These are phyloP conservation scores for Podaxis carcinomalis DNA, from an alignment of 768 basidiomycete species.

Conservation along the genomic window DNA sequence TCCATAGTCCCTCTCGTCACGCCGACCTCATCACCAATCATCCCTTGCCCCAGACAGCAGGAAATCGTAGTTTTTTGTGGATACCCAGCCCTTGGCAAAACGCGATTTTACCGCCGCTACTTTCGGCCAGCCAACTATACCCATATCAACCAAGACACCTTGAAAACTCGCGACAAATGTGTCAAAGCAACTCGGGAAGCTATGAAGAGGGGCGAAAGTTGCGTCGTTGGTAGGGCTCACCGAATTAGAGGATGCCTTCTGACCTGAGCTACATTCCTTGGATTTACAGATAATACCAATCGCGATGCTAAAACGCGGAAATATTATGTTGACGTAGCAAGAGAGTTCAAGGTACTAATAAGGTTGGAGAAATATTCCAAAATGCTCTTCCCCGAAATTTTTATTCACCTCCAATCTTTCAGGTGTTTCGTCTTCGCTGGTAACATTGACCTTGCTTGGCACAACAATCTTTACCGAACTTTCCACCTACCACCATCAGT, in stretches of 20 bases:
- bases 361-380: conserved; percentile 39
- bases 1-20: conserved; percentile 43
- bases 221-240: conserved; percentile 67
- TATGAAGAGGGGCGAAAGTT: conserved; percentile 53
- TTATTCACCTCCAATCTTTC: not conserved
- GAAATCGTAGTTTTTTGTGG: conserved; percentile 51
- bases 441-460: conserved; percentile 80
- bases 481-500: conserved; percentile 49
- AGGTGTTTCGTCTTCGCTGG: conserved; percentile 78
- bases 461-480: conserved; percentile 90
- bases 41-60: conserved; percentile 33
- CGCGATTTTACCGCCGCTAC: conserved; percentile 68
- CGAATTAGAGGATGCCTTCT: not conserved
- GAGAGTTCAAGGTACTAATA: conserved; percentile 44
- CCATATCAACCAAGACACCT: conserved; percentile 84
- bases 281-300: conserved; percentile 82
- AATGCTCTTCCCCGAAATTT: not conserved
- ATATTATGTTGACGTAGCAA: conserved; percentile 66
- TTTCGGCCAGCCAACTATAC: conserved; percentile 67
- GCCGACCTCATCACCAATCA: conserved; percentile 45
- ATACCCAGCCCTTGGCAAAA: conserved; percentile 69
- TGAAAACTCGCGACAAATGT: conserved; percentile 75
- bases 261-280: not conserved
- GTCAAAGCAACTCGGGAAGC: conserved; percentile 56
- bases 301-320: conserved; percentile 65